Evolutionary conservation across 306 rosid genomes (phyloP).

Genomic region (Cucumis hystrix): DNA sequence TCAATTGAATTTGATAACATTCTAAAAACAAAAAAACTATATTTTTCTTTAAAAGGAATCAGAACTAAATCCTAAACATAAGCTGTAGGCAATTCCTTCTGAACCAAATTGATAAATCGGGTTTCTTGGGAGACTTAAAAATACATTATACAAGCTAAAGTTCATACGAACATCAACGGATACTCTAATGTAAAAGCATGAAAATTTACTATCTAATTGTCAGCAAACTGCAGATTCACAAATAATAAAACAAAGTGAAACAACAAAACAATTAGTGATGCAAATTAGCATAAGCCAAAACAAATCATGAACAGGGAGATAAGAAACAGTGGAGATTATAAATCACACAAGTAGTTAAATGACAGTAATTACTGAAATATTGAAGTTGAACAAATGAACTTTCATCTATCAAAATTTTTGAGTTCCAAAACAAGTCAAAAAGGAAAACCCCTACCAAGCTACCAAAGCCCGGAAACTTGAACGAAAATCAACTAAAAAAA

Average conservation of each 20-base stretch:
- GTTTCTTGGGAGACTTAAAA: too few species aligned
- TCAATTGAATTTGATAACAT: too few species aligned
- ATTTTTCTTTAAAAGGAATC: too few species aligned
- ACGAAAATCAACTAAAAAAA: background rate
- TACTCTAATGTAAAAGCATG: too few species aligned
- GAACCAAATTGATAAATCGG: too few species aligned
- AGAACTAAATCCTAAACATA: too few species aligned
- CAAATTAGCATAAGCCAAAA: background rate
- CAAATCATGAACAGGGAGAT: background rate
- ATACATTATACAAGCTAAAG: too few species aligned
- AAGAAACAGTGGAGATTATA: background rate
- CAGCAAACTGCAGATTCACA: background rate
- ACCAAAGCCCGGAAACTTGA: background rate
- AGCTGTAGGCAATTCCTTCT: too few species aligned
- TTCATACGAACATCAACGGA: too few species aligned
- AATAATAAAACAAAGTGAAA: background rate
- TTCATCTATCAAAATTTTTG: conserved; percentile 6
- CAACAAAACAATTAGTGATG: background rate
- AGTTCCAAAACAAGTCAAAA: background rate
- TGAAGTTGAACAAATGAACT: background rate
- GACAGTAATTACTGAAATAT: background rate
- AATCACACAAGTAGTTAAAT: background rate
- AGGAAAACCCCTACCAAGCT: background rate
- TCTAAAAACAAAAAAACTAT: too few species aligned
- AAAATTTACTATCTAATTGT: too few species aligned